Evolutionary conservation across 2,329 filamentous ascomycete species (phyloP).

Genomic region (Aspergillus chevalieri): DNA sequence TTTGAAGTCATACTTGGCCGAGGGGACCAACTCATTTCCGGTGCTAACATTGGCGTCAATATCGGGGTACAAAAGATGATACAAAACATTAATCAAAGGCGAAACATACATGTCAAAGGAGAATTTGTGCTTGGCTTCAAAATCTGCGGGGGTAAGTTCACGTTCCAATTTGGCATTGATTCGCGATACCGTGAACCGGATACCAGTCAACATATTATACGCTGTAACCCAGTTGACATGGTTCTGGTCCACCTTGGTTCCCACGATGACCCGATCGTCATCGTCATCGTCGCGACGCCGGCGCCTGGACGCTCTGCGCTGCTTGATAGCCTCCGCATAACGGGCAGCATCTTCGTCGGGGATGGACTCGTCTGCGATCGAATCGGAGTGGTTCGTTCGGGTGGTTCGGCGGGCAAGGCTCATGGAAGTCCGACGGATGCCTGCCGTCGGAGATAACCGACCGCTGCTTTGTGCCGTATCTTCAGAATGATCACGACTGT

Average conservation of each 20-base stretch:
- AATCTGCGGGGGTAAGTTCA: constrained; percentile 82
- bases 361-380: constrained; percentile 72
- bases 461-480: constrained; percentile 59
- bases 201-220: constrained; percentile 99
- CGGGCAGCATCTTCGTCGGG: constrained; percentile 85
- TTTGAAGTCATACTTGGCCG: constrained; percentile 99
- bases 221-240: constrained; percentile 97
- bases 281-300: constrained; percentile 84
- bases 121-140: constrained; percentile 91
- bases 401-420: constrained; percentile 75
- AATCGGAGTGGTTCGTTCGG: constrained; percentile 76
- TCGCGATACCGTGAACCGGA: constrained; percentile 90
- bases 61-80: constrained; percentile 15
- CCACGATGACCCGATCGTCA: constrained; percentile 81
- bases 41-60: constrained; percentile 53
- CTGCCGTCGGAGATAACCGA: constrained; percentile 68
- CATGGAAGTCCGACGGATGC: constrained; percentile 71
- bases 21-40: constrained; percentile 93
- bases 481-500: constrained; percentile 64
- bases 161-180: constrained; percentile 96
- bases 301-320: constrained; percentile 83
- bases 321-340: constrained; percentile 88
- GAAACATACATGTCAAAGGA: constrained; percentile 87
- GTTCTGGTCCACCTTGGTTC: constrained; percentile 94
- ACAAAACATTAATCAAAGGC: constrained; percentile 21